Conservation (phyloP, 345 rosid genomes). For the Lepidium didymum region DNA sequence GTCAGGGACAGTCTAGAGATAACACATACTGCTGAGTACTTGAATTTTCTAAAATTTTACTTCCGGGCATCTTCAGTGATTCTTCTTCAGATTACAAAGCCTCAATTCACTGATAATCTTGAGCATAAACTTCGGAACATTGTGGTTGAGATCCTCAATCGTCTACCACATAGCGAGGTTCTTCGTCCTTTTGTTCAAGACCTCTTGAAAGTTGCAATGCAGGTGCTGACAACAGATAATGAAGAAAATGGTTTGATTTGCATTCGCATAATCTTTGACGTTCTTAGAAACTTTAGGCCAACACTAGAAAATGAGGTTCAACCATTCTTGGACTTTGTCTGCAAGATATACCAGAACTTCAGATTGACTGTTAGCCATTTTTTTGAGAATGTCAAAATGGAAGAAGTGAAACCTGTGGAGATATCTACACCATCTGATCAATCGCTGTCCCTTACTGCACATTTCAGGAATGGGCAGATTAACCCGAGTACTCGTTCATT, state of each 20-base stretch:
- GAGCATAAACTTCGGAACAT: constrained; percentile 90
- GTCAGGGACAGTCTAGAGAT: constrained; percentile 95
- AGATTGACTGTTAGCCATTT: constrained; percentile 75
- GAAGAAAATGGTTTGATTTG: constrained; percentile 95
- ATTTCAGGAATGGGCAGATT: constrained; percentile 55
- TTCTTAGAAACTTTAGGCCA: constrained; percentile 88
- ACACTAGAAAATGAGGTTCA: constrained; percentile 86
- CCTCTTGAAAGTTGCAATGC: constrained; percentile 94
- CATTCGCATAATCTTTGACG: constrained; percentile 85
- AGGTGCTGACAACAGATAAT: constrained; percentile 88
- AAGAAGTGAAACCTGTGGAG: constrained; percentile 37
- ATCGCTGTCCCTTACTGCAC: constrained; percentile 11
- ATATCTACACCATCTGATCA: constrained; percentile 23
- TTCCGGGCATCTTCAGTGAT: constrained; percentile 72
- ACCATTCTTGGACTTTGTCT: constrained; percentile 88
- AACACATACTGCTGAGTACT: constrained; percentile 88
- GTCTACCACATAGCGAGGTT: constrained; percentile 94
- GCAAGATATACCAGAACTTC: constrained; percentile 90
- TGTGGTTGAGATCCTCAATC: constrained; percentile 85
- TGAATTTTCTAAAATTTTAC: constrained; percentile 86
- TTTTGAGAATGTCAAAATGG: constrained; percentile 59
- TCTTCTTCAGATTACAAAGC: constrained; percentile 74
- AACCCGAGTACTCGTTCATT: constrained; percentile 88
- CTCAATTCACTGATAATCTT: constrained; percentile 68
- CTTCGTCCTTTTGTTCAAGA: constrained; percentile 98